These are phyloP conservation scores for button mushroom (Agaricus bisporus) DNA, from an alignment of 768 basidiomycete species.

Conservation along the genomic window DNA sequence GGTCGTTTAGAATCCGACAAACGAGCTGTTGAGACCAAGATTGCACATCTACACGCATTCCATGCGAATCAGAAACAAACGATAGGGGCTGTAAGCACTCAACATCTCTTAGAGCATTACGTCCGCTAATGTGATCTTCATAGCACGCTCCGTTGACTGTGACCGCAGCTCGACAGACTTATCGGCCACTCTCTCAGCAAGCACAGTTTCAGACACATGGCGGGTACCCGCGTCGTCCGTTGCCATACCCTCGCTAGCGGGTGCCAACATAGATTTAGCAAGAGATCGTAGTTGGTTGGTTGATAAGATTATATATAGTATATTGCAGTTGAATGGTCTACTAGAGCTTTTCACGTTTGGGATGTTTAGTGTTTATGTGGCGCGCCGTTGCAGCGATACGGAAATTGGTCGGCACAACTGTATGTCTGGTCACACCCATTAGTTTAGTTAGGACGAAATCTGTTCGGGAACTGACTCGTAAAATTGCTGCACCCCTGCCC, in stretches of 20 bases:
- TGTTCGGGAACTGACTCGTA: constrained; percentile 53
- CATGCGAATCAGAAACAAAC: constrained; percentile 56
- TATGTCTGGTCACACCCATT: constrained; percentile 44
- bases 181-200: not conserved
- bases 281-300: constrained; percentile 1
- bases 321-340: constrained; percentile 1
- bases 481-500: constrained; percentile 54
- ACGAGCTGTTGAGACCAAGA: constrained; percentile 61
- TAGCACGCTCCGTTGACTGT: constrained; percentile 1
- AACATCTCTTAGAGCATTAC: not conserved
- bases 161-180: not conserved
- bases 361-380: constrained; percentile 35
- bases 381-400: constrained; percentile 79
- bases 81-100: constrained; percentile 9
- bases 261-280: constrained; percentile 2
- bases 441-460: not conserved
- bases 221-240: constrained; percentile 19
- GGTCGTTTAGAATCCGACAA: constrained; percentile 59
- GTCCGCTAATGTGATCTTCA: not conserved
- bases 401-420: constrained; percentile 68
- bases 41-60: constrained; percentile 67
- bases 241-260: constrained; percentile 18
- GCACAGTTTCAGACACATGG: constrained; percentile 13
- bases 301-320: constrained; percentile 5
- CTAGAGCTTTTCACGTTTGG: constrained; percentile 13